Evolutionary conservation across 805 yeast genomes (phyloP), one percentile per base, ranked within the genome.

Genomic region (Zygotorulaspora chibaensis): DNA sequence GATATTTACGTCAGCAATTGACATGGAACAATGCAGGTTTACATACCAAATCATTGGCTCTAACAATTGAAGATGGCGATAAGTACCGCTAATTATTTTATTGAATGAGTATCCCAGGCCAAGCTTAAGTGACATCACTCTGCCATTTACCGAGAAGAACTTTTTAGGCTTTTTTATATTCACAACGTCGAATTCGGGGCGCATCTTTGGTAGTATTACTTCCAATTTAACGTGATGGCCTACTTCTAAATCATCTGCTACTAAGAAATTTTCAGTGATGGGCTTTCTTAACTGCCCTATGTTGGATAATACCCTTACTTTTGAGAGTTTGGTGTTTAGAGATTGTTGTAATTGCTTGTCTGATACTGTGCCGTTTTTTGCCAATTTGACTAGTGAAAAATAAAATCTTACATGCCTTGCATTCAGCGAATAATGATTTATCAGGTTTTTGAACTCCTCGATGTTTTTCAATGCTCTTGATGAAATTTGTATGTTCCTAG

Each of bases 1-100:
- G 23, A 74, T 64, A 47, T 72, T 74, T 1, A 72, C 54, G 59
- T 73, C 77, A 2, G 58, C 25, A 2, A 50, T 20, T 53, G 60
- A n/a, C 5, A 39, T 27, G 17, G 45, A 45, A 23, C 63, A 45
- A 1, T n/a, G 25, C 1, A 72, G n/a, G 17, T 58, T 47, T 1
- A 71, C n/a, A 42, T 46, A 59, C 76, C 77, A 73, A 6, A 57
- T 45, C 2, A 42, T 48, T 0, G 75, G 75, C 1, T 51, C 45
- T 3, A 64, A 34, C 2, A 68, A 38, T 20, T 50, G 41, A n/a
- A 50, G 42, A 4, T 53, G 48, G 3, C 47, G 37, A 40, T 66
- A 72, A 1, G 56, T 31, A 4, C 52, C 48, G 12, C 45, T 59
- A 1, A 73, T 10, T 3, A 53, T 10, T 35, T 54, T 61, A 1